Evolutionary conservation across 106 monocot genomes (phyloP).

Genomic region (Dendrobium catenatum): DNA sequence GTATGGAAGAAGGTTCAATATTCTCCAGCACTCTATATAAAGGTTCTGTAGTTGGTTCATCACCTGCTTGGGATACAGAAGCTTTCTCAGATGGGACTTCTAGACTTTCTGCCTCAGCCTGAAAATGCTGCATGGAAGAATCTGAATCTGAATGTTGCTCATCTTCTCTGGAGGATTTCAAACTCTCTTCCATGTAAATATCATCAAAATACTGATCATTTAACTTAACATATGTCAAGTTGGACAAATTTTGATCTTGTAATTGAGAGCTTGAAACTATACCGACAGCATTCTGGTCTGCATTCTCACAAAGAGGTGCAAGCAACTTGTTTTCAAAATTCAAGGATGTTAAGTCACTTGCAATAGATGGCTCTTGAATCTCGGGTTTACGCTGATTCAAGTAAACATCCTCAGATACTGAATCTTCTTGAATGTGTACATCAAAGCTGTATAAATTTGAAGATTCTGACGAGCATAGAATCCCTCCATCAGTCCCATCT

Average conservation of each 20-base stretch:
- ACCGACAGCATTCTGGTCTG: neutral
- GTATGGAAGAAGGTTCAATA: conserved; percentile 9
- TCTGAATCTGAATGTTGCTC: neutral
- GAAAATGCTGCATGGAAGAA: neutral
- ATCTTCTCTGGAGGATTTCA: neutral
- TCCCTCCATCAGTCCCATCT: neutral
- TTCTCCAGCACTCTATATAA: conserved; percentile 9
- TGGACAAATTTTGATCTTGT: neutral
- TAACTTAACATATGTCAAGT: neutral
- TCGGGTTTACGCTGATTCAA: conserved; percentile 2
- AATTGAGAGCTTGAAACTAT: neutral
- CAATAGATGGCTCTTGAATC: neutral
- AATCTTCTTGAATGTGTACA: neutral
- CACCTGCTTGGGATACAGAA: conserved; percentile 8
- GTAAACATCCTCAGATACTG: neutral
- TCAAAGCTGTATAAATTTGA: neutral
- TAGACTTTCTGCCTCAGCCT: neutral
- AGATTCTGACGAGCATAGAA: neutral
- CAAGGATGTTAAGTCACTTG: conserved; percentile 1
- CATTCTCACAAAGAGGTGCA: neutral
- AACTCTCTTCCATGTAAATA: neutral
- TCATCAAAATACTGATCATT: neutral
- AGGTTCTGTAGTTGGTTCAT: conserved; percentile 10
- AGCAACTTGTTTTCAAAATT: neutral
- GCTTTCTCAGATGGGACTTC: conserved; percentile 9